These are phyloP conservation scores for Afroboletus lepidellus DNA, from an alignment of 1,284 basidiomycete genomes.

Conservation along the genomic window DNA sequence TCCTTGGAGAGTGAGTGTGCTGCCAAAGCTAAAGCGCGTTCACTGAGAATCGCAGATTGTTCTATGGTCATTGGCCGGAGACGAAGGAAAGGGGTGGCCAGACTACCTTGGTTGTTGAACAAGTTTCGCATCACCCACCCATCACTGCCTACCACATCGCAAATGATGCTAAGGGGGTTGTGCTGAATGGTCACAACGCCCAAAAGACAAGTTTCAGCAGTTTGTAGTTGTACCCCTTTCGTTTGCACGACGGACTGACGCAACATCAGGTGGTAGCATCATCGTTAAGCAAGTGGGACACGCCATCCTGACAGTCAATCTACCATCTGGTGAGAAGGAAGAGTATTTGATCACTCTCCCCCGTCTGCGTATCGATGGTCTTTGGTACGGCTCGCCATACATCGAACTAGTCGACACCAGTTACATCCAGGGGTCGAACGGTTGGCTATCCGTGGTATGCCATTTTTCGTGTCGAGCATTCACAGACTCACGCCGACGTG, in stretches of 20 bases:
- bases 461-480: background rate
- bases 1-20: slow-evolving; percentile 81
- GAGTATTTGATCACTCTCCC: slow-evolving; percentile 93
- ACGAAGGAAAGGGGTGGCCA: slow-evolving; percentile 71
- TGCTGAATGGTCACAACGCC: slow-evolving; percentile 87
- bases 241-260: slow-evolving; percentile 2
- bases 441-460: slow-evolving; percentile 61
- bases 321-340: slow-evolving; percentile 59
- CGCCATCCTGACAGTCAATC: slow-evolving; percentile 74
- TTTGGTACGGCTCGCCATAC: slow-evolving; percentile 72
- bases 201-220: slow-evolving; percentile 95
- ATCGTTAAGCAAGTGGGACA: slow-evolving; percentile 97
- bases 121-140: slow-evolving; percentile 94
- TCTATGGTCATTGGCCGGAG: slow-evolving; percentile 92
- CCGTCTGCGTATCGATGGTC: slow-evolving; percentile 62
- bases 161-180: slow-evolving; percentile 80
- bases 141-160: slow-evolving; percentile 85
- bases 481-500: slow-evolving; percentile 2
- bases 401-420: slow-evolving; percentile 87
- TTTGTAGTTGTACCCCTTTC: slow-evolving; percentile 35
- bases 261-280: slow-evolving; percentile 55
- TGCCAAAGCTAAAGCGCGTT: background rate
- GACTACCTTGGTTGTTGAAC: slow-evolving; percentile 89
- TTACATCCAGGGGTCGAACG: slow-evolving; percentile 81
- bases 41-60: slow-evolving; percentile 52